Conservation (phyloP, 2,329 filamentous ascomycete species). For the Stachybotrys chartarum region DNA sequence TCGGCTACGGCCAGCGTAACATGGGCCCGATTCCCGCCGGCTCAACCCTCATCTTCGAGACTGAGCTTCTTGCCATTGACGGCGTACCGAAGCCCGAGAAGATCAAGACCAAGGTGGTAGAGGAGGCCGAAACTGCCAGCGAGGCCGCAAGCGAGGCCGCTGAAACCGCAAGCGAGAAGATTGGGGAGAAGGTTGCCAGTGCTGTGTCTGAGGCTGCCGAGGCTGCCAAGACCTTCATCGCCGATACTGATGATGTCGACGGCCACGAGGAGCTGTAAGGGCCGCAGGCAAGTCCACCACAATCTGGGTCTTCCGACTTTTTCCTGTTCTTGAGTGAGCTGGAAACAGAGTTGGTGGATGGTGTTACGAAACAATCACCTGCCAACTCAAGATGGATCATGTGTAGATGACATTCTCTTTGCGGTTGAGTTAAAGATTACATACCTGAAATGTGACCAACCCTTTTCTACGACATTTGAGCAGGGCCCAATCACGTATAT, state of each 20-base stretch:
- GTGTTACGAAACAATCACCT: too few species aligned
- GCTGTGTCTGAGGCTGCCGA: slow-evolving; percentile 41
- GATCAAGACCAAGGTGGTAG: slow-evolving; percentile 16
- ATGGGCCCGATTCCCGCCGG: slow-evolving; percentile 79
- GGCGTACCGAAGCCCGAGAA: slow-evolving; percentile 51
- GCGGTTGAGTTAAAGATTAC: too few species aligned
- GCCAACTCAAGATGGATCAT: too few species aligned
- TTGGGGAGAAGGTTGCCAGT: slow-evolving; percentile 38
- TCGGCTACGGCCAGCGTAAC: slow-evolving; percentile 70
- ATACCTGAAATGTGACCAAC: too few species aligned
- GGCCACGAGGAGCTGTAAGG: slow-evolving; percentile 54
- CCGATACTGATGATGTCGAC: slow-evolving; percentile 45
- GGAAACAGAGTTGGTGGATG: too few species aligned
- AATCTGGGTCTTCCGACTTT: too few species aligned
- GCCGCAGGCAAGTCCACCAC: neutral
- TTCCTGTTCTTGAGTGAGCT: too few species aligned
- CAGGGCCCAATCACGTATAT: too few species aligned
- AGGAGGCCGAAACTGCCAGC: slow-evolving; percentile 10
- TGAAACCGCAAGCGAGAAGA: slow-evolving; percentile 25
- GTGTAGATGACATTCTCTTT: too few species aligned
- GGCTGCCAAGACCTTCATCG: slow-evolving; percentile 42
- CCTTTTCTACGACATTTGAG: too few species aligned
- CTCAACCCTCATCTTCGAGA: slow-evolving; percentile 85
- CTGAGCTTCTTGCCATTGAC: slow-evolving; percentile 76
- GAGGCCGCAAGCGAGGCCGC: slow-evolving; percentile 12